Base-by-base conservation (phyloP, 176 grass and related monocot genomes). In the Oryza rufipogon region DNA sequence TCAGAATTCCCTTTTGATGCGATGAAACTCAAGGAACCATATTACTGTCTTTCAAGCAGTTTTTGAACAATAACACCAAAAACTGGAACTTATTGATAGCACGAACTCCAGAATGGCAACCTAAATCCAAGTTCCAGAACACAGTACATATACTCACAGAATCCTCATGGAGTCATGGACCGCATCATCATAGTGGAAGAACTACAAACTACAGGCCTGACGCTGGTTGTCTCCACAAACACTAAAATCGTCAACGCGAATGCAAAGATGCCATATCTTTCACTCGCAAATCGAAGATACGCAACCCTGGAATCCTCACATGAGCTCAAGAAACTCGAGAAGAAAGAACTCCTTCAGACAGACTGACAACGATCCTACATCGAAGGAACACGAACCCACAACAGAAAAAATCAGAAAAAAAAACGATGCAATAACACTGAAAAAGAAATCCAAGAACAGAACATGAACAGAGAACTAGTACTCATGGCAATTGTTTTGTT, bases 221-320 rank as follows among this genome's bases (percentile, higher is more conserved):
- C 44, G 11, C 30, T 4, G 20, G 0, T 48, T 48, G 39, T 26
- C 46, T 79, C 74, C 45, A 80, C 25, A 70, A 36, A 26, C 19
- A 84, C 10, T 80, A 48, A 68, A 88, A 80, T 74, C 87, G 13
- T 46, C 74, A 61, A 67, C 51, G 46, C 25, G 23, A 74, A 68
- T 19, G 39, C 19, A 75, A 78, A 79, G 13, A 12, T 42, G 32
- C 12, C 33, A 83, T 48, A 83, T 48, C 23, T 79, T 80, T 36
- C 45, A 58, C 32, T 44, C 11, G 9, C 36, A 70, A 81, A 75
- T 45, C 47, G 19, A 25, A 17, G 36, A 87, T 19, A 46, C 80
- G 33, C 30, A 28, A 51, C 14, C 26, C 20, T 51, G 42, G 61
- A 58, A 47, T 60, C 69, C 30, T 32, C 63, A 36, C 36, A 23